Evolutionary conservation across 1,284 basidiomycete species (phyloP).

Genomic region (Malassezia vespertilionis): DNA sequence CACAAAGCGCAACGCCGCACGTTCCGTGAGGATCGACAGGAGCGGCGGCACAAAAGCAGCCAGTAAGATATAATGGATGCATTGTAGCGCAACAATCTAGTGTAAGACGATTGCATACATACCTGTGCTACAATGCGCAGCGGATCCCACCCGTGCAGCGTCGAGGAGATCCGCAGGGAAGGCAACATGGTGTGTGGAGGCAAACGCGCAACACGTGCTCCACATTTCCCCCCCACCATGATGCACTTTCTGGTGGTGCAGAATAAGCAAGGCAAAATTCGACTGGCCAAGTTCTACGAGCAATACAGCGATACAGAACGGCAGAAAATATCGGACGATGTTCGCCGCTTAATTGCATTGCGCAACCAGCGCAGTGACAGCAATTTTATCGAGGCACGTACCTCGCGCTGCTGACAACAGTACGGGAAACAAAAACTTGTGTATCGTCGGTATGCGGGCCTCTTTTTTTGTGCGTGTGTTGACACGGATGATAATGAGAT

Average conservation of each 20-base stretch:
- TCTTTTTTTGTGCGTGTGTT: conserved; percentile 84
- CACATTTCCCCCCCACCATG: conserved; percentile 53
- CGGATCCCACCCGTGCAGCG: conserved; percentile 18
- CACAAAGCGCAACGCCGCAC: conserved; percentile 64
- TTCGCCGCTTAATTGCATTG: conserved; percentile 88
- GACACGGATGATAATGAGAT: conserved; percentile 97
- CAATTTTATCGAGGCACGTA: conserved; percentile 97
- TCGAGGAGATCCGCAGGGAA: conserved; percentile 10
- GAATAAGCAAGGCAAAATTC: conserved; percentile 96
- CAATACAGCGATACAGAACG: conserved; percentile 54
- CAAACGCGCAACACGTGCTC: not conserved
- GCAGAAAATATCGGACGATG: conserved; percentile 84
- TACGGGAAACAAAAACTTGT: conserved; percentile 40
- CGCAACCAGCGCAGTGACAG: conserved; percentile 97
- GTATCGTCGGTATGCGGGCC: conserved; percentile 58
- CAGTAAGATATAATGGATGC: conserved; percentile 14
- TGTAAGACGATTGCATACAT: not conserved
- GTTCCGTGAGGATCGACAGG: conserved; percentile 14
- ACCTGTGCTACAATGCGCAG: conserved; percentile 14
- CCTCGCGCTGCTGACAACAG: conserved; percentile 30
- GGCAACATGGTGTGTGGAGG: conserved; percentile 6
- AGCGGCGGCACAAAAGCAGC: conserved; percentile 18
- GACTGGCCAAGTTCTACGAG: conserved; percentile 92
- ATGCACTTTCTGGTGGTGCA: conserved; percentile 86
- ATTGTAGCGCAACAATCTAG: conserved; percentile 11